phyloP scores from a whole-genome alignment of 2,329 filamentous ascomycete species.

The Pestalotiopsis sp. region DNA sequence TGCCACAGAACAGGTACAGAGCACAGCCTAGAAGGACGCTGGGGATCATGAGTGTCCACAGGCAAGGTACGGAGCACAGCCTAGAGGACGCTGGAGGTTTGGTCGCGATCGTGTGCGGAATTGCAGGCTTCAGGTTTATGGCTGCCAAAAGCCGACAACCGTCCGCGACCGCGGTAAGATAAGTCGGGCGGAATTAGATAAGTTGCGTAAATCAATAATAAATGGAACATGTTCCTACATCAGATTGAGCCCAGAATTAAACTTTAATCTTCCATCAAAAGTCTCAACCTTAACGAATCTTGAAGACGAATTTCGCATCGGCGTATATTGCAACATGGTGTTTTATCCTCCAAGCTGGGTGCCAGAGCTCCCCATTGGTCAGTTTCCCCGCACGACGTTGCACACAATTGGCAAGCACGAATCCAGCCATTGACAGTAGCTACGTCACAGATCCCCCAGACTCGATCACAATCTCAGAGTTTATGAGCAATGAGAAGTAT shows the following conservation, averaged over 20 bases:
- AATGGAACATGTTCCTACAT: too few relatives aligned
- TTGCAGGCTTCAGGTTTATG: background rate
- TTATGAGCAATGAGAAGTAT: constrained; percentile 71
- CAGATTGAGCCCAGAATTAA: background rate
- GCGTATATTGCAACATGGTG: constrained; percentile 12
- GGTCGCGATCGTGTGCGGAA: background rate
- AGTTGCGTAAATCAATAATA: too few relatives aligned
- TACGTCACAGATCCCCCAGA: constrained; percentile 54
- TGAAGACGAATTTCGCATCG: background rate
- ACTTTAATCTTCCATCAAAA: background rate
- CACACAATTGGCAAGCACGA: background rate
- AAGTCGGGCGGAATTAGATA: background rate
- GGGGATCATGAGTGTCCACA: background rate
- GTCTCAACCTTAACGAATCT: background rate
- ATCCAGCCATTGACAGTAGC: background rate
- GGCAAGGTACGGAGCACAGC: background rate
- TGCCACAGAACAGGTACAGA: background rate
- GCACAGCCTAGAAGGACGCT: background rate
- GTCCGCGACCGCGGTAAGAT: background rate
- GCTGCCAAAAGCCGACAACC: background rate
- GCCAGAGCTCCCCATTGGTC: constrained; percentile 20
- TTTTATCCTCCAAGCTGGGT: constrained; percentile 19
- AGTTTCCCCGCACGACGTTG: background rate
- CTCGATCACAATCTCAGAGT: constrained; percentile 68
- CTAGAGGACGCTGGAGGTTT: background rate